Evolutionary conservation across 2,329 filamentous ascomycete genomes (phyloP).

Genomic region (Calonectria pteridis): DNA sequence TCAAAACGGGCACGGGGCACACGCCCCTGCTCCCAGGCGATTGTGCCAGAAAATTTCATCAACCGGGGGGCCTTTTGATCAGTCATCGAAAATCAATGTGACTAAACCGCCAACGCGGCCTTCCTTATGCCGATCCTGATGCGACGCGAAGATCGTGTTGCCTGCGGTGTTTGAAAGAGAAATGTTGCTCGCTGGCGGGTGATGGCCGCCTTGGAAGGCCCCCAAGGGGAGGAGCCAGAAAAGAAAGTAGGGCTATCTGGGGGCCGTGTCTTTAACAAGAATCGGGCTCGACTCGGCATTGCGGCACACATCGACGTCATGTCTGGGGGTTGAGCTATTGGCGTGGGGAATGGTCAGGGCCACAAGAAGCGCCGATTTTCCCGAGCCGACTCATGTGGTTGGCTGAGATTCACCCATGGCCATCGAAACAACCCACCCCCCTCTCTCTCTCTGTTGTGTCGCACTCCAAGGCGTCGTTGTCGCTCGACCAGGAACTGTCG

Average conservation of each 20-base stretch:
- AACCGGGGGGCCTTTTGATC: slow-evolving; percentile 4
- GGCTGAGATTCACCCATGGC: slow-evolving; percentile 3
- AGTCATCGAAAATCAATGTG: slow-evolving; percentile 14
- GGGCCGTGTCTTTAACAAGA: slow-evolving; percentile 21
- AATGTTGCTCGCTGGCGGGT: neutral
- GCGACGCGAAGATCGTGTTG: slow-evolving; percentile 17
- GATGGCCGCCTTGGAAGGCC: neutral
- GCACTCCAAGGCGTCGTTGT: neutral
- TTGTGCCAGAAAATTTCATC: neutral
- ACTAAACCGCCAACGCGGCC: neutral
- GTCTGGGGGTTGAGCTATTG: slow-evolving; percentile 23
- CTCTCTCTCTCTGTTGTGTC: neutral
- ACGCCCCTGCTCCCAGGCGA: slow-evolving; percentile 11
- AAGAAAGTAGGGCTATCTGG: slow-evolving; percentile 3
- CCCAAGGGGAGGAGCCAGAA: neutral
- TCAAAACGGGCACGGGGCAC: slow-evolving; percentile 10
- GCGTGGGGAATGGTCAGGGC: slow-evolving; percentile 39
- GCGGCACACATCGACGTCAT: slow-evolving; percentile 47
- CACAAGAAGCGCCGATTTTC: slow-evolving; percentile 43
- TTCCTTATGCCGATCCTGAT: slow-evolving; percentile 18
- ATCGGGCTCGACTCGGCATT: slow-evolving; percentile 37
- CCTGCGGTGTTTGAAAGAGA: neutral
- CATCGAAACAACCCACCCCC: slow-evolving; percentile 17
- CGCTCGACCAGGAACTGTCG: neutral
- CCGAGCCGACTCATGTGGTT: slow-evolving; percentile 35